Percentiles rank a stretch among this genome's conserved stretches.
phyloP scores from a whole-genome alignment of 164 flowering plant genomes.

The Vitis cinerea region DNA sequence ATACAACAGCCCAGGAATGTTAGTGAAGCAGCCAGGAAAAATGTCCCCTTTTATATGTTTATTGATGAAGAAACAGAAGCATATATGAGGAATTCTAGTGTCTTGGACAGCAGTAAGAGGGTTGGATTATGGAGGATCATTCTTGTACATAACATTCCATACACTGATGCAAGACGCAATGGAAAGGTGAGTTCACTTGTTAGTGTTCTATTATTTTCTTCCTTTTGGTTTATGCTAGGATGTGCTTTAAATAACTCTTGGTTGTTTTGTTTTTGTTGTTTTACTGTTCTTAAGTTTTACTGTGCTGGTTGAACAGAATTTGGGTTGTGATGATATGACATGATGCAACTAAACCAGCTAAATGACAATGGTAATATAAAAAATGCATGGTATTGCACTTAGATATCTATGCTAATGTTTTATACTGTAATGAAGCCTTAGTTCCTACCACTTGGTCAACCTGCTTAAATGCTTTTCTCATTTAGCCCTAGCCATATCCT shows the following conservation, averaged over 20 bases:
- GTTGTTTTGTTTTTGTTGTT: background rate
- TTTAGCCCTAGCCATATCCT: no score
- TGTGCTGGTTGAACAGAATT: background rate
- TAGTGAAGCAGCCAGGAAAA: conserved; percentile 57
- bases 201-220: background rate
- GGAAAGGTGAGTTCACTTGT: conserved; percentile 65
- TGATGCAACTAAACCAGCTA: no score
- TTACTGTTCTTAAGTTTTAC: background rate
- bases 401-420: no score
- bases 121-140: conserved; percentile 88
- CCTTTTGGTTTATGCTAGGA: background rate
- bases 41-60: conserved; percentile 82
- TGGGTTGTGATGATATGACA: no score
- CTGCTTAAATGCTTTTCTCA: no score
- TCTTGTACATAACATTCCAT: conserved; percentile 80
- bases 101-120: conserved; percentile 40
- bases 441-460: no score
- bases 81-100: conserved; percentile 62
- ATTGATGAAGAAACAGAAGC: conserved; percentile 91
- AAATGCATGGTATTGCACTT: no score
- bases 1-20: conserved; percentile 80
- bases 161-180: conserved; percentile 80
- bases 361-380: no score
- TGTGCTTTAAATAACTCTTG: background rate
- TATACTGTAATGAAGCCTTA: no score